Evolutionary conservation across 1,139 yeast genomes (phyloP).

Genomic region (Geotrichum klebahnii): DNA sequence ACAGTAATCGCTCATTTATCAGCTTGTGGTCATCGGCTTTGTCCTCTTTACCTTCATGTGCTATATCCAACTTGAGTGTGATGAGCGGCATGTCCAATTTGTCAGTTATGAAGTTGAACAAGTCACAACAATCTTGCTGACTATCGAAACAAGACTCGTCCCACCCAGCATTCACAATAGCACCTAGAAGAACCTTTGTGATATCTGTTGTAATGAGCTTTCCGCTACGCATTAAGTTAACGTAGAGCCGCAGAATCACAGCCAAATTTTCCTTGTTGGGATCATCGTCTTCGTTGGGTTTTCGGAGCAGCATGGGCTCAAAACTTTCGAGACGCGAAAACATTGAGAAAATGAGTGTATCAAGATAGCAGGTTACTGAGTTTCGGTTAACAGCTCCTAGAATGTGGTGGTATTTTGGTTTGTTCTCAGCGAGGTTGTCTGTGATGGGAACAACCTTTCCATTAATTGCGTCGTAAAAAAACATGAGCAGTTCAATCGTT

Average conservation of each 20-base stretch:
- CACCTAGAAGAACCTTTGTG: slow-evolving; percentile 43
- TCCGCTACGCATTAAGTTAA: slow-evolving; percentile 63
- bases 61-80: slow-evolving; percentile 69
- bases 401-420: slow-evolving; percentile 29
- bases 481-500: slow-evolving; percentile 37
- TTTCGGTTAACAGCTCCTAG: slow-evolving; percentile 70
- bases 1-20: slow-evolving; percentile 63
- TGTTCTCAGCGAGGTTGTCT: slow-evolving; percentile 8
- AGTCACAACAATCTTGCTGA: slow-evolving; percentile 65
- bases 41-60: slow-evolving; percentile 68
- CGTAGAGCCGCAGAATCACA: slow-evolving; percentile 58
- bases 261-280: slow-evolving; percentile 39
- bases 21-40: slow-evolving; percentile 65
- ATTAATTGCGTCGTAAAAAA: slow-evolving; percentile 35
- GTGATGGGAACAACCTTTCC: slow-evolving; percentile 36
- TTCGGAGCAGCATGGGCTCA: slow-evolving; percentile 58
- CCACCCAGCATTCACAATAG: slow-evolving; percentile 40
- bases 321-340: slow-evolving; percentile 65
- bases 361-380: slow-evolving; percentile 72
- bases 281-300: slow-evolving; percentile 33
- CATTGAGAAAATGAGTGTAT: slow-evolving; percentile 66
- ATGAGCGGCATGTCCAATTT: slow-evolving; percentile 64
- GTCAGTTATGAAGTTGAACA: slow-evolving; percentile 66
- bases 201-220: slow-evolving; percentile 60
- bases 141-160: slow-evolving; percentile 12